phyloP scores from a whole-genome alignment of 768 basidiomycete species.

The Hypsizygus marmoreus region DNA sequence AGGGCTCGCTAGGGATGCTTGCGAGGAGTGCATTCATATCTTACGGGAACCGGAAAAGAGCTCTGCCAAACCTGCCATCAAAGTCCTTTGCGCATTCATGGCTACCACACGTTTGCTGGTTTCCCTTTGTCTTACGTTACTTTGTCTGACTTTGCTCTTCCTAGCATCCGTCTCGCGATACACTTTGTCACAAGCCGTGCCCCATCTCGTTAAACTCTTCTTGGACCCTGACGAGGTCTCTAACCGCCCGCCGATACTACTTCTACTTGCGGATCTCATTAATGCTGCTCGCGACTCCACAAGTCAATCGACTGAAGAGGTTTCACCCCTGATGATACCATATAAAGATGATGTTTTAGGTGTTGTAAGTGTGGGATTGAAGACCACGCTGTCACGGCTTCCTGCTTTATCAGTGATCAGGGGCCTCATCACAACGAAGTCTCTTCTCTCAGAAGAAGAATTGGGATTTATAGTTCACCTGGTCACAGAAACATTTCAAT shows the following conservation, averaged over 20 bases:
- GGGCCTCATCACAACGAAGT: constrained; percentile 62
- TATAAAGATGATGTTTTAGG: constrained; percentile 81
- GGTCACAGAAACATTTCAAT: constrained; percentile 67
- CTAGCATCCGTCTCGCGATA: constrained; percentile 70
- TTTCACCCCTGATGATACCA: constrained; percentile 42
- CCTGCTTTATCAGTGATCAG: constrained; percentile 69
- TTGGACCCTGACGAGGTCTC: constrained; percentile 67
- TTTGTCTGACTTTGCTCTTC: background rate
- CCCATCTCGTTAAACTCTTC: constrained; percentile 79
- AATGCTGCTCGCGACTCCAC: constrained; percentile 50
- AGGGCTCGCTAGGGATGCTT: constrained; percentile 72
- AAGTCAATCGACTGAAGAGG: constrained; percentile 18
- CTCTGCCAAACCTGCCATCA: constrained; percentile 86
- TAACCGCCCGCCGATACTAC: constrained; percentile 65
- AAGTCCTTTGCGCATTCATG: constrained; percentile 77
- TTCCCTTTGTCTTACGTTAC: constrained; percentile 7
- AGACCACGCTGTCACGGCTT: constrained; percentile 47
- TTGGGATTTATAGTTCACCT: constrained; percentile 77
- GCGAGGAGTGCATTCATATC: constrained; percentile 77
- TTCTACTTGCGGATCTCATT: constrained; percentile 68
- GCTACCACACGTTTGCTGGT: constrained; percentile 70
- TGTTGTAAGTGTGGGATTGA: constrained; percentile 59
- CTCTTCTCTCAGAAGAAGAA: constrained; percentile 71
- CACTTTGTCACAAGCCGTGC: constrained; percentile 66
- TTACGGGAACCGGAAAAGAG: constrained; percentile 92